phyloP scores from a whole-genome alignment of 2,329 filamentous ascomycete genomes.

The Penicillium fuscoglaucum region DNA sequence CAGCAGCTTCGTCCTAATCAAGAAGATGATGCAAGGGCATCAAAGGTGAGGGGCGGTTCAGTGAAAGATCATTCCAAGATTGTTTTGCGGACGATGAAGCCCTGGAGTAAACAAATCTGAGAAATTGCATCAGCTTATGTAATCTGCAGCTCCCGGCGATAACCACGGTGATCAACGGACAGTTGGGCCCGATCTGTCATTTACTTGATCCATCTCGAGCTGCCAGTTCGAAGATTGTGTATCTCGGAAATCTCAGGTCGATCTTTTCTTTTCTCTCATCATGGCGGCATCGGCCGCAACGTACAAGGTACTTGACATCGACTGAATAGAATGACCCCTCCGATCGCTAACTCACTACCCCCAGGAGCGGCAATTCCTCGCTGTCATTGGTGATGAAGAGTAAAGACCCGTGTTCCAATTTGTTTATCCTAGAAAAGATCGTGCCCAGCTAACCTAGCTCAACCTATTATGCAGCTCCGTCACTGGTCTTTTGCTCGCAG shows the following conservation, averaged over 20 bases:
- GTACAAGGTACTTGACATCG: conserved; percentile 51
- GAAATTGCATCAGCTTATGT: conserved; percentile 26
- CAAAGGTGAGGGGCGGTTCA: conserved; percentile 1
- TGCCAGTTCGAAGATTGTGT: background rate
- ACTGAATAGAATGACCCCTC: conserved; percentile 46
- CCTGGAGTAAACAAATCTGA: conserved; percentile 2
- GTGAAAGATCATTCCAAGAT: background rate
- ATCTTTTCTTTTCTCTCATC: conserved; percentile 14
- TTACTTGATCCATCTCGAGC: conserved; percentile 4
- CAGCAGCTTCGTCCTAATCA: conserved; percentile 18
- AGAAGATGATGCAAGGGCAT: conserved; percentile 12
- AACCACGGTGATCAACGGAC: conserved; percentile 21
- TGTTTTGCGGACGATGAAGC: conserved; percentile 8
- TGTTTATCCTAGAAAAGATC: background rate
- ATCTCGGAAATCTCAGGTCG: background rate
- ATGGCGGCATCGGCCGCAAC: conserved; percentile 62
- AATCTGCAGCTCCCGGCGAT: conserved; percentile 23
- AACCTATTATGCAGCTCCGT: conserved; percentile 68
- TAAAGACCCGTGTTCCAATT: conserved; percentile 18
- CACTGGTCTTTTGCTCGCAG: conserved; percentile 90
- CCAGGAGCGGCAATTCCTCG: conserved; percentile 88
- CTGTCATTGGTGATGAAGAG: conserved; percentile 95
- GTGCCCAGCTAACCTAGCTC: conserved; percentile 19
- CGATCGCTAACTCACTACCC: conserved; percentile 21
- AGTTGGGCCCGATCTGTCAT: conserved; percentile 6